These are phyloP conservation scores for Globisporangium apiculatum DNA, from an alignment of 352 stramenopile species.

Conservation along the genomic window DNA sequence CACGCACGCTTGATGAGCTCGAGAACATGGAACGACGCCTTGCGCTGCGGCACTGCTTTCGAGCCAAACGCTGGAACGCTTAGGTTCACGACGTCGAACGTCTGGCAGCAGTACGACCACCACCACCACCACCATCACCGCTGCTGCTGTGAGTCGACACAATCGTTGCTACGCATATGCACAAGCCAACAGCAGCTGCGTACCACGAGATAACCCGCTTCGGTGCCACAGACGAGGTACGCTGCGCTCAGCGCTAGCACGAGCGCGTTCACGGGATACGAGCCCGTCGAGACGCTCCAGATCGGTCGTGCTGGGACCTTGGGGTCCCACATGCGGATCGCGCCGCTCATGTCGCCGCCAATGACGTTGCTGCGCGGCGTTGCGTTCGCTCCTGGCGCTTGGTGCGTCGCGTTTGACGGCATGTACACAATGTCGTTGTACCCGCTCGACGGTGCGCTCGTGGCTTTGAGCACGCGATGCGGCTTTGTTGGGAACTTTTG, in stretches of 20 bases:
- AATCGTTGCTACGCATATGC: background rate
- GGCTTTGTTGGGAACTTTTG: conserved; percentile 62
- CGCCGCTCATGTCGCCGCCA: conserved; percentile 54
- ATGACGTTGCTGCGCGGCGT: conserved; percentile 26
- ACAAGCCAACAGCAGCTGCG: background rate
- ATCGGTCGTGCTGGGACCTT: conserved; percentile 38
- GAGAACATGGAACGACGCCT: conserved; percentile 29
- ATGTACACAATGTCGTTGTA: conserved; percentile 78
- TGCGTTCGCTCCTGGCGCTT: background rate
- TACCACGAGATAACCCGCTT: conserved; percentile 55
- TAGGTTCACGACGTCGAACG: conserved; percentile 56
- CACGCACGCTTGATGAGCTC: conserved; percentile 44
- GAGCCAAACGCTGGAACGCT: conserved; percentile 60
- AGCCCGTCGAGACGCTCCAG: conserved; percentile 48
- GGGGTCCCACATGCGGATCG: conserved; percentile 61
- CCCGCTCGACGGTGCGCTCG: conserved; percentile 58
- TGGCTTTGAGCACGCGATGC: conserved; percentile 50
- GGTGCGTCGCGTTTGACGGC: background rate
- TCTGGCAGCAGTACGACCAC: conserved; percentile 18
- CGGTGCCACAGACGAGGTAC: conserved; percentile 50
- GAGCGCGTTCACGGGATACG: conserved; percentile 42
- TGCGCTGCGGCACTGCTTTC: conserved; percentile 45
- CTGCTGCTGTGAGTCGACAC: no score
- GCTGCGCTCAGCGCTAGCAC: conserved; percentile 36
- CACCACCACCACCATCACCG: no score